Conservation (phyloP, 768 basidiomycete genomes). For the Scleroderma bovista region DNA sequence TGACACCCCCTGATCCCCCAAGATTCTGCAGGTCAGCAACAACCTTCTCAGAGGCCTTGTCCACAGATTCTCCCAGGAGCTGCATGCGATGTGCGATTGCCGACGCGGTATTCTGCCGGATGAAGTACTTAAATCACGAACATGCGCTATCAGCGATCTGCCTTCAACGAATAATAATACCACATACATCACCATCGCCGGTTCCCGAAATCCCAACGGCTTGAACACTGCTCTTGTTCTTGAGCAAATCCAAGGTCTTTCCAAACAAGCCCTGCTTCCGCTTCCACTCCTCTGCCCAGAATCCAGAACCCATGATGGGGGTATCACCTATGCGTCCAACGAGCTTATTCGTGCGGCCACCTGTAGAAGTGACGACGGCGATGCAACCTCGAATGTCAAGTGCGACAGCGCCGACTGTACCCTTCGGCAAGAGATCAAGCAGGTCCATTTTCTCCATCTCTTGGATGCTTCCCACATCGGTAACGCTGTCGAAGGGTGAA, state of each 20-base stretch:
- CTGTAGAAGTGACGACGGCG: conserved; percentile 69
- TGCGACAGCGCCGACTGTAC: conserved; percentile 84
- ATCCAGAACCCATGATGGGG: conserved; percentile 70
- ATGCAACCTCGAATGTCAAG: conserved; percentile 73
- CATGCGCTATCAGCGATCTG: not conserved
- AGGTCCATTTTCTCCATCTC: conserved; percentile 12
- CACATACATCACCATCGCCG: conserved; percentile 75
- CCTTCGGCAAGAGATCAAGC: conserved; percentile 60
- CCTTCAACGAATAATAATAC: not conserved
- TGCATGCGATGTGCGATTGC: conserved; percentile 65
- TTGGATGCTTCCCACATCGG: conserved; percentile 11
- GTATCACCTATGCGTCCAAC: conserved; percentile 83
- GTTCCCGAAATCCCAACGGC: conserved; percentile 80
- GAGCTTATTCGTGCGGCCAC: conserved; percentile 79
- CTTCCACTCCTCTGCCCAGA: conserved; percentile 81
- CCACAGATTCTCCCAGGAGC: conserved; percentile 51
- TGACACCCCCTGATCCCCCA: conserved; percentile 70
- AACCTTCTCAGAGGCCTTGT: conserved; percentile 47
- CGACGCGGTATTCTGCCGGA: conserved; percentile 60
- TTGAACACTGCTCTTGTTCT: conserved; percentile 25
- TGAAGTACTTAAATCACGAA: conserved; percentile 55
- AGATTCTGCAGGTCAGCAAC: conserved; percentile 52
- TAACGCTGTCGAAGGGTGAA: conserved; percentile 13
- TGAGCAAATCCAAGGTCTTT: conserved; percentile 37
- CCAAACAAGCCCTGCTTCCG: conserved; percentile 27